Evolutionary conservation across 768 basidiomycete genomes (phyloP), one percentile per base, ranked within the genome.

Genomic region (Suillus brevipes): DNA sequence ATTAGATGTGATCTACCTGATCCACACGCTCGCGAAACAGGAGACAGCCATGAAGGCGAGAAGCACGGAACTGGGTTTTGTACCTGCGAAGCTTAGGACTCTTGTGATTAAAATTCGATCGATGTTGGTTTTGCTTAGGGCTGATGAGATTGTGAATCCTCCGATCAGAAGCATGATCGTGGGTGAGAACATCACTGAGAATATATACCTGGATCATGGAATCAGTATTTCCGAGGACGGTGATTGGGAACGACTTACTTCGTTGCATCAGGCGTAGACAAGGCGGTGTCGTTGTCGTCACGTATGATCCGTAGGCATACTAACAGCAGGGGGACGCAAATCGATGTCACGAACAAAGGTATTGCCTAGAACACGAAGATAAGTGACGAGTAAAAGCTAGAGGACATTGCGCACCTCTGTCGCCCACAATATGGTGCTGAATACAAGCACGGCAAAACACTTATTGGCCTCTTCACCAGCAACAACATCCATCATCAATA

Each of bases 21-120:
- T 99, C 97, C 95, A 99, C 97, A 99, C 99, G 77, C 93, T 95
- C 4, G 96, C 95, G 74, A 99, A 99, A 73, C 95, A 98, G 2
- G 95, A 91, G 20, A 99, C 95, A 52, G 82, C 87, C 97, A 99
- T 99, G 75, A 98, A 93, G 0, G 94, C 90, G 53, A 99, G 84
- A 9, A 99, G 80, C 4, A 99, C 96, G 0, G 85, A 89, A 66
- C 86, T 88, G 2, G 97, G 97, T 62, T 84, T 84, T 13, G 94
- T 89, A 6, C 97, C 97, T 8, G 97, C 97, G 60, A 98, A 82
- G 72, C 89, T 90, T 61, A 99, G 84, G 49, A 99, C 88, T 36
- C 92, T 86, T 4, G 95, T 96, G 66, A 99, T 95, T 57, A 98
- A 76, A 64, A 98, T 86, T 28, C 90, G 86, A 78, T 99, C 97